Percentiles rank a stretch among this genome's conserved stretches.
Conservation (phyloP, 352 stramenopile species). For the Pythium coloratum region DNA sequence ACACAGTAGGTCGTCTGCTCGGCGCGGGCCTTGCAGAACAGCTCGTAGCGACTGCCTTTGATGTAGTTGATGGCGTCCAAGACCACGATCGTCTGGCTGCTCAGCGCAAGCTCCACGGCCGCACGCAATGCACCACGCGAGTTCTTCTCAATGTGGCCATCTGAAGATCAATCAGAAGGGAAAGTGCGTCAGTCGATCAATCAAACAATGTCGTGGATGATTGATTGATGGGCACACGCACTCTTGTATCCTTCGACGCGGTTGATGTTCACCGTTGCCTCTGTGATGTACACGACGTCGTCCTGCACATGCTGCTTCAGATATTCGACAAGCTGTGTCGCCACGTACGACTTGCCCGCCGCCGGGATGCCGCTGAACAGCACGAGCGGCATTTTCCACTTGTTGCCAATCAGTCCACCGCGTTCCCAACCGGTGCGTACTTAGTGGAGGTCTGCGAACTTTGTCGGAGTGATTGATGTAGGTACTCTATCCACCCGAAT, state of each 20-base stretch:
- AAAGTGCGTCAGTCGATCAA: neutral
- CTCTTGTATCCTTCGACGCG: constrained; percentile 58
- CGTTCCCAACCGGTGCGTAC: constrained; percentile 12
- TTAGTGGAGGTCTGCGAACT: constrained; percentile 1
- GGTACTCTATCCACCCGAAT: too few species aligned
- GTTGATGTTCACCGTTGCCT: constrained; percentile 61
- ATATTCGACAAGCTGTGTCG: constrained; percentile 48
- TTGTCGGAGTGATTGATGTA: neutral
- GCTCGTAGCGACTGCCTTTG: constrained; percentile 94
- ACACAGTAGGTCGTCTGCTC: constrained; percentile 91
- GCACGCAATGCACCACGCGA: constrained; percentile 66
- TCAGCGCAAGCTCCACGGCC: constrained; percentile 64
- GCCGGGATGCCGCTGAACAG: constrained; percentile 70
- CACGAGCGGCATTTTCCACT: constrained; percentile 65
- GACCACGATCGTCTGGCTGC: constrained; percentile 79
- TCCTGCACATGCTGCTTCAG: constrained; percentile 41
- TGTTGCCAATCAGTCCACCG: neutral
- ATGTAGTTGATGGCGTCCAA: constrained; percentile 95
- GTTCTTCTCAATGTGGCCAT: constrained; percentile 69
- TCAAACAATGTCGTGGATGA: neutral
- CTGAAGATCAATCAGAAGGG: neutral
- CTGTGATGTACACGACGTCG: constrained; percentile 58
- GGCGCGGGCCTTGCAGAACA: constrained; percentile 93
- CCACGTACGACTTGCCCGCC: constrained; percentile 64
- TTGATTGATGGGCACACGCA: constrained; percentile 16